These are phyloP conservation scores for Dothiorella sarmentorum DNA, from an alignment of 2,329 filamentous ascomycete genomes.

Conservation along the genomic window DNA sequence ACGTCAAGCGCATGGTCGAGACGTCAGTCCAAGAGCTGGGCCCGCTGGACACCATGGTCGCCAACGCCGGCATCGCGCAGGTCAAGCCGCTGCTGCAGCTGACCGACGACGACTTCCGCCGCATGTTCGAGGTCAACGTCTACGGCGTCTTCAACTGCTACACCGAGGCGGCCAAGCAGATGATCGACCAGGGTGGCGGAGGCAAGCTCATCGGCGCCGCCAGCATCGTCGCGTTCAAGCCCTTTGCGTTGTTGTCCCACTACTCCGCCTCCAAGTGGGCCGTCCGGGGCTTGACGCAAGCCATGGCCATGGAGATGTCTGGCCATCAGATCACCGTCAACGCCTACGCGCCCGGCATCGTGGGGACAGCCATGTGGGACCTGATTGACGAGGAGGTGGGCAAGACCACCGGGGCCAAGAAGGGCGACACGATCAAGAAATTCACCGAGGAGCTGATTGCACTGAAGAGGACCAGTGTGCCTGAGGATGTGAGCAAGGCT, in stretches of 20 bases:
- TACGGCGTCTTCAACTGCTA: constrained; percentile 65
- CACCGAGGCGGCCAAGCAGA: constrained; percentile 59
- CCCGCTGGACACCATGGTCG: constrained; percentile 52
- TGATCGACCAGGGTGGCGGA: constrained; percentile 56
- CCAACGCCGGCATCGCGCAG: constrained; percentile 61
- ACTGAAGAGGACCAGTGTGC: constrained; percentile 55
- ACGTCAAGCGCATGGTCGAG: constrained; percentile 54
- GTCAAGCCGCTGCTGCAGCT: constrained; percentile 56
- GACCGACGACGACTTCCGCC: constrained; percentile 54
- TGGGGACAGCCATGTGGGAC: constrained; percentile 67
- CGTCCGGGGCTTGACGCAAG: constrained; percentile 63
- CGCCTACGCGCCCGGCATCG: constrained; percentile 64
- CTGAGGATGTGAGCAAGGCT: constrained; percentile 60
- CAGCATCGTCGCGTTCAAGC: constrained; percentile 59
- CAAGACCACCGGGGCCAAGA: constrained; percentile 48
- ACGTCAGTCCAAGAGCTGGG: constrained; percentile 53
- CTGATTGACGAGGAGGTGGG: constrained; percentile 60
- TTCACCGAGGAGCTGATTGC: constrained; percentile 54
- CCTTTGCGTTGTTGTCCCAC: constrained; percentile 56
- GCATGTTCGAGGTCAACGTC: constrained; percentile 64
- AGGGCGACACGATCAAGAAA: constrained; percentile 55
- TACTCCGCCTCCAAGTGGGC: constrained; percentile 66
- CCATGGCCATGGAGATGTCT: constrained; percentile 64
- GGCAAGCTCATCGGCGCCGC: constrained; percentile 53
- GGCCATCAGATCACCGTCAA: constrained; percentile 64